Percentiles rank a stretch among this genome's conserved stretches.
These are phyloP conservation scores for Fonsecaea erecta DNA, from an alignment of 2,329 filamentous ascomycete genomes.

Conservation along the genomic window DNA sequence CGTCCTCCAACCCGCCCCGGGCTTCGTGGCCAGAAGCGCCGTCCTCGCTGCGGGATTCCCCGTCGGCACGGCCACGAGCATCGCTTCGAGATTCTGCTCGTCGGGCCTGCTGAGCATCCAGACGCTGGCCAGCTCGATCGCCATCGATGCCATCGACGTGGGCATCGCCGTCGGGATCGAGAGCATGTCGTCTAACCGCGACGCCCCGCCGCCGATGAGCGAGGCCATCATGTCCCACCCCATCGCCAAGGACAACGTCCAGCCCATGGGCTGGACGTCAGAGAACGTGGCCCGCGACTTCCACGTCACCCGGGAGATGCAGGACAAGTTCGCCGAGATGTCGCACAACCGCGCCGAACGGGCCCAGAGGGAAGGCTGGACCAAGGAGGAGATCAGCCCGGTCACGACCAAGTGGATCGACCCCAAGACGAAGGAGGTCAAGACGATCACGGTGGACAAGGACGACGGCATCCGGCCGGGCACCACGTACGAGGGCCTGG, in stretches of 20 bases:
- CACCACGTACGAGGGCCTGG: conserved; percentile 82
- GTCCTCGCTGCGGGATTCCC: conserved; percentile 90
- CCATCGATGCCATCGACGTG: conserved; percentile 88
- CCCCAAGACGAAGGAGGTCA: conserved; percentile 84
- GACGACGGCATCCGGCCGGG: conserved; percentile 88
- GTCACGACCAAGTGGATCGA: conserved; percentile 85
- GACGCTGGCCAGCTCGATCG: conserved; percentile 92
- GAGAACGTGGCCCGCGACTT: conserved; percentile 93
- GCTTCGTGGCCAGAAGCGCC: conserved; percentile 88
- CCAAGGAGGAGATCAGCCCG: conserved; percentile 87
- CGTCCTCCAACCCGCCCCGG: conserved; percentile 87
- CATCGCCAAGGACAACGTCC: conserved; percentile 92
- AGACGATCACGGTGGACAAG: conserved; percentile 76
- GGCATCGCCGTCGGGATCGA: conserved; percentile 94
- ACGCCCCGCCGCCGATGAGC: conserved; percentile 87
- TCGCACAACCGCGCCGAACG: conserved; percentile 88
- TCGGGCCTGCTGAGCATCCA: conserved; percentile 89
- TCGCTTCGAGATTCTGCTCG: conserved; percentile 91
- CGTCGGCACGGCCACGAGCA: conserved; percentile 77
- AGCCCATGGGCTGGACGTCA: conserved; percentile 93
- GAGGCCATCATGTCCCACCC: conserved; percentile 79
- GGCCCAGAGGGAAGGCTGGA: conserved; percentile 86
- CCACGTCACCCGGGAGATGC: conserved; percentile 70
- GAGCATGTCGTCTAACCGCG: conserved; percentile 88
- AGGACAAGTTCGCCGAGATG: conserved; percentile 85